Base-by-base conservation (phyloP, 2,329 filamentous ascomycete genomes). In the Rhinocladiella similis region DNA sequence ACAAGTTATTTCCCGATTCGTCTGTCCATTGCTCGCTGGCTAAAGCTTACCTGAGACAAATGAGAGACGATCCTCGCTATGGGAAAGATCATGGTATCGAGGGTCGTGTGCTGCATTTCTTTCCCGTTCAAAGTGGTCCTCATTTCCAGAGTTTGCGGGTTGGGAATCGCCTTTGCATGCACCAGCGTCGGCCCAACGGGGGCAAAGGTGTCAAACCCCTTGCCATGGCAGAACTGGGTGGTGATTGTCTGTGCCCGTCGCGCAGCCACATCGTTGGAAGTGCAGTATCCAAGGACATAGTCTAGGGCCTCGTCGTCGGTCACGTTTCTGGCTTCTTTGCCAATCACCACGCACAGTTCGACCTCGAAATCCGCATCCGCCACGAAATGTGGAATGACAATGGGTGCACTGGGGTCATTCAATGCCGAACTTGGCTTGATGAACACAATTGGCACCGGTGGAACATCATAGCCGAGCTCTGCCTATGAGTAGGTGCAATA, bases 181-280 rank as follows among this genome's bases (percentile, higher is more conserved):
- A 89, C 87, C 61, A 91, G 88, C 1, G 83, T 87, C 0, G 88
- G 88, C 0, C 88, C 87, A 64, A 83, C 86, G 0, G 87, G 88
- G 5, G 86, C 87, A 86, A 87, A 90, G n/a, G 84, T 84, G 70
- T 91, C 87, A 62, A 89, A 90, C 2, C 86, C 84, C 70, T 91
- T 91, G 35, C 87, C 87, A 14, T 89, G 73, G 0, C 80, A 81
- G 87, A 86, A 90, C 72, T 90, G 87, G 68, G 49, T 27, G 14
- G 36, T 33, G 36, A 29, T 29, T 16, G 19, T 52, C 19, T 52
- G 49, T 20, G 29, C 35, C 22, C 16, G 27, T 14, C 49, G 38
- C 42, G 54, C 50, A 9, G 50, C 20, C 27, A 57, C 43, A 35
- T 57, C 54, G 35, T 57, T 57, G 18, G 54, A 22, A n/a, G 27